Evolutionary conservation across 805 yeast species (phyloP).

Genomic region (Metschnikowia peoriensis): DNA sequence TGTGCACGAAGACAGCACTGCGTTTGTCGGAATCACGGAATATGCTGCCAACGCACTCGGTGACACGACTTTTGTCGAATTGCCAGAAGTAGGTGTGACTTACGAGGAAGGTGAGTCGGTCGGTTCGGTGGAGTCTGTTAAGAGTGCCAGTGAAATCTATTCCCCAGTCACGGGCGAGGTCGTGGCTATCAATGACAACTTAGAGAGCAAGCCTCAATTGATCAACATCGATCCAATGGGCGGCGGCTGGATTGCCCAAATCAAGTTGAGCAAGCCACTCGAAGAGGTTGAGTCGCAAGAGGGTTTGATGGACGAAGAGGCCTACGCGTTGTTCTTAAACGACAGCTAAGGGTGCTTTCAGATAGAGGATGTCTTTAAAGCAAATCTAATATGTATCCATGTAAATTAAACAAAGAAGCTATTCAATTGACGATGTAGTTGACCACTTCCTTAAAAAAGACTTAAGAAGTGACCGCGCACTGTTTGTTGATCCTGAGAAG

Average conservation of each 20-base stretch:
- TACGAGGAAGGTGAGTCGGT: conserved; percentile 74
- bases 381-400: background rate
- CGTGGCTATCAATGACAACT: conserved; percentile 62
- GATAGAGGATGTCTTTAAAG: background rate
- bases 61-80: conserved; percentile 91
- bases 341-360: conserved; percentile 26
- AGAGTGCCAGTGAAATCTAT: conserved; percentile 90
- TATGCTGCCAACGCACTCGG: conserved; percentile 97
- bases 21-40: conserved; percentile 86
- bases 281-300: conserved; percentile 32
- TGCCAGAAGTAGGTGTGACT: conserved; percentile 68
- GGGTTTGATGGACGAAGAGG: conserved; percentile 52
- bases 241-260: conserved; percentile 86
- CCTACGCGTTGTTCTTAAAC: conserved; percentile 56
- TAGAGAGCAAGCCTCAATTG: conserved; percentile 71
- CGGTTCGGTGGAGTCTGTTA: conserved; percentile 94
- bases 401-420: conserved; percentile 2
- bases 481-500: no score
- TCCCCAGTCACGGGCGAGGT: conserved; percentile 81
- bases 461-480: no score
- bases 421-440: background rate
- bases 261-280: conserved; percentile 50
- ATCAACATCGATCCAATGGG: conserved; percentile 91
- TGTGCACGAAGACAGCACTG: conserved; percentile 73
- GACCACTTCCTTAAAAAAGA: background rate